Conservation (phyloP, 2,329 filamentous ascomycete species). For the Penicillium italicum region DNA sequence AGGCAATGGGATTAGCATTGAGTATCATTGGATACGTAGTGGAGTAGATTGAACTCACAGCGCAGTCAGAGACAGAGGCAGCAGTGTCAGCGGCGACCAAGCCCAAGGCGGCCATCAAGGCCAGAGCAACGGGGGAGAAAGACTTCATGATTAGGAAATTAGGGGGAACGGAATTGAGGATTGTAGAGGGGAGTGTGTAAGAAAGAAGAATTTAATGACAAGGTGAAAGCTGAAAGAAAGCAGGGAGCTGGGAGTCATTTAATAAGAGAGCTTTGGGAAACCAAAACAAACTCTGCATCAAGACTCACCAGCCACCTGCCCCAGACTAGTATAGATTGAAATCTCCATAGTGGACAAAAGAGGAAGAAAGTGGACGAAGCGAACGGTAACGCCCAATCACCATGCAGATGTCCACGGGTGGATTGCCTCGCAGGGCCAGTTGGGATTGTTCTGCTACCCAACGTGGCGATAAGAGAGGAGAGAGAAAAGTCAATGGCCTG, state of each 20-base stretch:
- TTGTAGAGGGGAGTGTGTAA: not conserved
- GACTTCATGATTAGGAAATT: slow-evolving; percentile 29
- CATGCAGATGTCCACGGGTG: slow-evolving; percentile 1
- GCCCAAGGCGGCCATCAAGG: slow-evolving; percentile 29
- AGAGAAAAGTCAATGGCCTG: not conserved
- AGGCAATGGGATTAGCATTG: not conserved
- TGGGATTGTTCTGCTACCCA: slow-evolving; percentile 12
- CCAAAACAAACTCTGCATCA: slow-evolving; percentile 17
- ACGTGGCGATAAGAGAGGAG: slow-evolving; percentile 23
- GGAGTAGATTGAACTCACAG: slow-evolving; percentile 20
- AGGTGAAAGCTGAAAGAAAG: not conserved
- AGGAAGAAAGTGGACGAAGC: not conserved
- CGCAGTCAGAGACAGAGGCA: slow-evolving; percentile 30
- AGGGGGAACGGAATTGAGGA: not conserved
- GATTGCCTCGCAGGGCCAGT: slow-evolving; percentile 4
- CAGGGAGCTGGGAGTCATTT: slow-evolving; percentile 8
- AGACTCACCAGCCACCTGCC: slow-evolving; percentile 3
- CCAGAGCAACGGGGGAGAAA: slow-evolving; percentile 28
- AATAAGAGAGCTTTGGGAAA: slow-evolving; percentile 17
- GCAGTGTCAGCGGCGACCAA: slow-evolving; percentile 26
- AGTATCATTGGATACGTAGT: not conserved
- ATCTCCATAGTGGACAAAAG: not conserved
- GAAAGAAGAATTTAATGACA: not conserved
- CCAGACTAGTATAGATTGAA: slow-evolving; percentile 1
- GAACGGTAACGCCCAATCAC: slow-evolving; percentile 6